These are phyloP conservation scores for Trypethelium eluteriae DNA, from an alignment of 495 filamentous ascomycete genomes.

Conservation along the genomic window DNA sequence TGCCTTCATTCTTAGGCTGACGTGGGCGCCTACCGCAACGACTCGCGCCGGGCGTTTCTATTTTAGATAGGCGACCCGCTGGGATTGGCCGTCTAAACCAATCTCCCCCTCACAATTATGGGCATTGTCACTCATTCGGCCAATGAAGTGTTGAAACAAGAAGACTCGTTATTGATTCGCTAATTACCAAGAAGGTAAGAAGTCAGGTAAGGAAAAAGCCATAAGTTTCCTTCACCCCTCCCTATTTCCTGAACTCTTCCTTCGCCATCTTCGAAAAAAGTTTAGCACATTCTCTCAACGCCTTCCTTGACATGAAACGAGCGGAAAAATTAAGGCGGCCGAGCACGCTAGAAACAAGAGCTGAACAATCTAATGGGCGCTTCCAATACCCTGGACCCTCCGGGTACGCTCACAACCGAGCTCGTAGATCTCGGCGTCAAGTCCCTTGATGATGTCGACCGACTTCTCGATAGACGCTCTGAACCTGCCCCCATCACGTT, in stretches of 20 bases:
- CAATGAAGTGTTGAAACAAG: background rate
- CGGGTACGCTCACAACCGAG: conserved; percentile 44
- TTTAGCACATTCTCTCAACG: background rate
- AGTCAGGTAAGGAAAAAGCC: background rate
- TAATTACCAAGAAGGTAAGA: conserved; percentile 9
- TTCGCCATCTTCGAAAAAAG: conserved; percentile 9
- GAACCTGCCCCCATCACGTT: conserved; percentile 56
- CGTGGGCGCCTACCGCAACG: conserved; percentile 1
- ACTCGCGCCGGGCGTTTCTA: conserved; percentile 11
- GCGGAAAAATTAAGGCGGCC: conserved; percentile 1
- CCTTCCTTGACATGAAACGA: conserved; percentile 9
- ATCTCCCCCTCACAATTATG: background rate
- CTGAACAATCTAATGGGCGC: conserved; percentile 15
- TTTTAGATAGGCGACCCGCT: conserved; percentile 11
- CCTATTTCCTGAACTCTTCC: background rate
- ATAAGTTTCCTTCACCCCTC: conserved; percentile 9
- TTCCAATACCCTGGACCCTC: conserved; percentile 34
- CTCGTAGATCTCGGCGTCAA: conserved; percentile 56
- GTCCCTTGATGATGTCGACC: conserved; percentile 51
- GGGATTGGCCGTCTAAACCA: conserved; percentile 5
- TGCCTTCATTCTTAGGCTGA: background rate
- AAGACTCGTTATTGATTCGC: background rate
- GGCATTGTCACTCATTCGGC: background rate
- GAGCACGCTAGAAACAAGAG: conserved; percentile 1
- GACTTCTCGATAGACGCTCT: conserved; percentile 76